Base-by-base conservation (phyloP, 2,329 filamentous ascomycete genomes). In the Arachnomyces sp. region DNA sequence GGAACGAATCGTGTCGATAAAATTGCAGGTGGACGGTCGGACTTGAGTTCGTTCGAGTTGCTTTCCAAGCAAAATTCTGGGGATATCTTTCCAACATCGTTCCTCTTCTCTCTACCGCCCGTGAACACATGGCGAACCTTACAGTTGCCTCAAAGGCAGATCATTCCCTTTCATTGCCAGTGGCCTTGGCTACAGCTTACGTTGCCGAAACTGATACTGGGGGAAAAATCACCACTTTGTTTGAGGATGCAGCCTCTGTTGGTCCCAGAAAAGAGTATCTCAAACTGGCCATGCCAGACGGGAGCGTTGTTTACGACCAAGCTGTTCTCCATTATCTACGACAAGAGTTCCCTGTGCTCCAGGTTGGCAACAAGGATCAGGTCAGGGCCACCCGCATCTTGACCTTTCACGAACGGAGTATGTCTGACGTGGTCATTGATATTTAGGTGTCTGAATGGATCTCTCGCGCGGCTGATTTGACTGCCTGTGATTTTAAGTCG, bases 391-490 rank as follows among this genome's bases (percentile, higher is more conserved):
- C n/a, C n/a, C n/a, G n/a, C n/a, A n/a, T n/a, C n/a, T n/a, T n/a
- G n/a, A n/a, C n/a, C n/a, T n/a, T n/a, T n/a, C n/a, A n/a, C n/a
- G n/a, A n/a, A n/a, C n/a, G n/a, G n/a, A n/a, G n/a, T n/a, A n/a
- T n/a, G n/a, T n/a, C n/a, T n/a, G n/a, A n/a, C n/a, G n/a, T n/a
- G n/a, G n/a, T n/a, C n/a, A n/a, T n/a, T n/a, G 33, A 3, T 34
- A 18, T 14, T 31, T 16, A 36, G 32, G 29, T 31, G 9, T 38
- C n/a, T 38, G 61, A 61, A 62, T 68, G 50, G 58, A 71, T 42
- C 72, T 78, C 53, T 79, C 77, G 77, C 59, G 78, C 46, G n/a
- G n/a, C n/a, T n/a, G 43, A 43, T 16, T 37, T 51, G 15, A 39
- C 31, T 28, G 29, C 34, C 25, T 30, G 42, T 4, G 43, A 51